Base-by-base conservation (phyloP, 495 filamentous ascomycete species). In the Daldinia childiae region DNA sequence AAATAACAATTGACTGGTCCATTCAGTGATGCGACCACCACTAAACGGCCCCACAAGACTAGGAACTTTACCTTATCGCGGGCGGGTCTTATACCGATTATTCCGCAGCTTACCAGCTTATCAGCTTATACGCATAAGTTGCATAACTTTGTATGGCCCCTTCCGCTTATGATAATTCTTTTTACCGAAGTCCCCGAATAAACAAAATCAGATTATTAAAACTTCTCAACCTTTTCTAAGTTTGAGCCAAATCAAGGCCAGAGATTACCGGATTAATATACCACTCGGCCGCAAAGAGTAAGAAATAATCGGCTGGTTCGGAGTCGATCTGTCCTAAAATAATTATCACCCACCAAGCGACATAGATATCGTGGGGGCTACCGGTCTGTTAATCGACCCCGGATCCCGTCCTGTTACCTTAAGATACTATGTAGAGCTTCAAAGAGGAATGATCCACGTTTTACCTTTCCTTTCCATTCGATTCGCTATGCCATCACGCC, bases 1-100 rank as follows among this genome's bases (percentile, higher is more conserved):
- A 17, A 11, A 21, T 48, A 21, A 21, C 19, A 21, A 9, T 12
- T 48, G 43, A 48, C 9, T 48, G 43, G 43, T 12, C 21, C 11
- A 48, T 41, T 36, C 4, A 60, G 27, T 43, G 56, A 48, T 58
- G 61, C 39, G 45, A 64, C 55, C 56, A 54, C 54, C 34, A 54
- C 45, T 32, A 36, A 48, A 54, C 15, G 43, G 34, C 60, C 57
- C 67, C 67, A 64, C 12, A 29, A 1, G 17, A 9, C 17, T 6
- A 48, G 43, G 43, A 19, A 48, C 17, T 17, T 48, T 48, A 48
- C 17, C 43, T 48, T 48, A 48, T 48, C 43, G 7, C 43, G 17
- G 43, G 8, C 43, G 43, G 43, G 43, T 48, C 43, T 48, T 48
- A 8, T 48, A 8, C 43, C 43, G 43, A 8, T 48, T 11, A 48